Percentiles rank a stretch among this genome's conserved stretches.
phyloP scores from a whole-genome alignment of 345 rosid genomes.

The Murraya koenigii region DNA sequence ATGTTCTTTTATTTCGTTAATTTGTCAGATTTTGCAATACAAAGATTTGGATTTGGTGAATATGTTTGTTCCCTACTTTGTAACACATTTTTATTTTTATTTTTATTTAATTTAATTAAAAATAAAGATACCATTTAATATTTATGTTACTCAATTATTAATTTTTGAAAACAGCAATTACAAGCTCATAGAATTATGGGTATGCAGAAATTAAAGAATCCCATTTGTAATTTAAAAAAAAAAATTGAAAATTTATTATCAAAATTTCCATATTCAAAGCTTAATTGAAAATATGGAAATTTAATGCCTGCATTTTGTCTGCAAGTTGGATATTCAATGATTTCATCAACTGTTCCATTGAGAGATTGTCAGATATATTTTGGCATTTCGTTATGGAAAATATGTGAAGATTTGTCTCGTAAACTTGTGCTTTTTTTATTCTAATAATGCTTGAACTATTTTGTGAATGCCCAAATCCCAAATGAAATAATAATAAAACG shows the following conservation, averaged over 20 bases:
- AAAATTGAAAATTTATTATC: neutral
- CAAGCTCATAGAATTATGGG: neutral
- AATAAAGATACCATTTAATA: neutral
- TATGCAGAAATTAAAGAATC: neutral
- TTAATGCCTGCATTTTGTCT: neutral
- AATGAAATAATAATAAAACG: neutral
- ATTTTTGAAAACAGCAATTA: neutral
- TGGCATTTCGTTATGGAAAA: neutral
- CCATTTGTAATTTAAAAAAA: neutral
- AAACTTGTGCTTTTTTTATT: neutral
- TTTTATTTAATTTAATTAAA: neutral
- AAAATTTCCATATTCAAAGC: neutral
- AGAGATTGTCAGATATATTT: neutral
- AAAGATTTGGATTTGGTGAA: constrained; percentile 6
- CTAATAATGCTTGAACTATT: neutral
- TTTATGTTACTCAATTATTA: neutral
- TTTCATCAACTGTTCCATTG: neutral
- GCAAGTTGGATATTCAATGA: neutral
- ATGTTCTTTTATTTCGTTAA: neutral
- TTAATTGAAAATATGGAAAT: neutral
- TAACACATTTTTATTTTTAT: neutral
- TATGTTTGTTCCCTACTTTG: constrained; percentile 1
- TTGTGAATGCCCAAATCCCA: neutral
- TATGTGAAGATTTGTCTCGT: neutral
- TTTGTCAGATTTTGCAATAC: neutral